Evolutionary conservation across 2,329 filamentous ascomycete genomes (phyloP), one percentile per base, ranked within the genome.

Genomic region (Aspergillus persii): DNA sequence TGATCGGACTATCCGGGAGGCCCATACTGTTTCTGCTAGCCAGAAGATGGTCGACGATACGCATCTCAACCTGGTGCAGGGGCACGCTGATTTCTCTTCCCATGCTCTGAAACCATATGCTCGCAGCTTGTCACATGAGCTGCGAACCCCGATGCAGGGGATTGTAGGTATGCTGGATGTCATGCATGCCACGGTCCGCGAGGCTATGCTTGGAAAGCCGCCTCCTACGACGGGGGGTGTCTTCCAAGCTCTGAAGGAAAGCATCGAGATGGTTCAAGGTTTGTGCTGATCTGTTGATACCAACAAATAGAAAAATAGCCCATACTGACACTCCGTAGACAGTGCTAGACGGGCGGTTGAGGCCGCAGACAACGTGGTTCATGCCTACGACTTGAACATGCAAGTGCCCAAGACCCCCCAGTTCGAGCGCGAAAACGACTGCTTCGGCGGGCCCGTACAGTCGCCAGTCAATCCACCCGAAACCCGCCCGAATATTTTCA

Each of bases 131-230:
- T 91, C 88, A 0, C 88, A 91, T 65, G 88, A 91, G 69, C 73
- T 91, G 50, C 80, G 88, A 61, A 91, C 88, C 3, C 88, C 88
- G 1, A 90, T 91, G 87, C 88, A 91, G 72, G 88, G 88, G 47
- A 86, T 91, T 6, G 87, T 91, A 12, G 88, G 88, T 6, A 90
- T 90, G 88, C 76, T 91, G 48, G 88, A 91, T 74, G 86, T 91
- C 61, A 90, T 91, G 86, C 86, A 90, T 74, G 86, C 87, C 3
- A 89, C 86, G 2, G 86, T 90, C 2, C 81, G 88, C 59, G 88
- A 90, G 69, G 85, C 86, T 18, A 81, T 86, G 7, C 81, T 84
- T 61, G 80, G 78, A 41, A 81, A 84, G 60, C 73, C 76, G 8
- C 81, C 84, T 60, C 69, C 81, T 5, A 77, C 77, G 53, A 75